A percentile compares a stretch with the other conserved stretches of the same genome.
Conservation (phyloP, 768 basidiomycete species). For the Lactifluus rugatus region DNA sequence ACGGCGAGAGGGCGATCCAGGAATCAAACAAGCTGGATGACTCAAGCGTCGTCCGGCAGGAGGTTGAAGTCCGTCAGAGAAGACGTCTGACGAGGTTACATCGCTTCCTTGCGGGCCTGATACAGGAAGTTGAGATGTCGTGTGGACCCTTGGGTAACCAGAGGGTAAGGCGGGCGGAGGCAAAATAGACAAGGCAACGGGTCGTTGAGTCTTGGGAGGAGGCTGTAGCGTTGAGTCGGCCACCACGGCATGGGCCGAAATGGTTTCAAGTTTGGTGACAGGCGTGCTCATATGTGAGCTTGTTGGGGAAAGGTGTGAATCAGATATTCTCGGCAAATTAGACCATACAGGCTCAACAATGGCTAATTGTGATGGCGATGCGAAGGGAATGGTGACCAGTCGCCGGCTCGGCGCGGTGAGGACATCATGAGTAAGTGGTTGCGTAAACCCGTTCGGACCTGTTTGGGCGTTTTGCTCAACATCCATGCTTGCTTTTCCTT, state of each 20-base stretch:
- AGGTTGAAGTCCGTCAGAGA: not conserved
- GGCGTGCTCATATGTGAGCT: not conserved
- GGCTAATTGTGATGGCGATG: not conserved
- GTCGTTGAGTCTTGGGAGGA: not conserved
- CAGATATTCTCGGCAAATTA: not conserved
- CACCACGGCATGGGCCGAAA: not conserved
- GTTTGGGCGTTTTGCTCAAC: not conserved
- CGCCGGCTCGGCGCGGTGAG: conserved; percentile 1
- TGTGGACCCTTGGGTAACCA: not conserved
- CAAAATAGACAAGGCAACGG: not conserved
- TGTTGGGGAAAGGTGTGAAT: not conserved
- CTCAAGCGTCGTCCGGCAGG: not conserved
- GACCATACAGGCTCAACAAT: not conserved
- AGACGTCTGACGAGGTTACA: not conserved
- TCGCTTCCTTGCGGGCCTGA: not conserved
- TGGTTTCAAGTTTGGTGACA: not conserved
- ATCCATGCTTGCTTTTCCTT: conserved; percentile 13
- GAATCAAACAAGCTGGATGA: conserved; percentile 8
- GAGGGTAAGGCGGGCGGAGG: not conserved
- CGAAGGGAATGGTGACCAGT: not conserved
- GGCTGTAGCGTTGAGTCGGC: not conserved
- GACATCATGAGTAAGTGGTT: not conserved
- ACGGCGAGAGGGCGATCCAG: not conserved
- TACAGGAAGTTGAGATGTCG: not conserved
- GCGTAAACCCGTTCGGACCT: not conserved